Base-by-base conservation (phyloP, 768 basidiomycete genomes). In the Goffeauzyma gilvescens region DNA sequence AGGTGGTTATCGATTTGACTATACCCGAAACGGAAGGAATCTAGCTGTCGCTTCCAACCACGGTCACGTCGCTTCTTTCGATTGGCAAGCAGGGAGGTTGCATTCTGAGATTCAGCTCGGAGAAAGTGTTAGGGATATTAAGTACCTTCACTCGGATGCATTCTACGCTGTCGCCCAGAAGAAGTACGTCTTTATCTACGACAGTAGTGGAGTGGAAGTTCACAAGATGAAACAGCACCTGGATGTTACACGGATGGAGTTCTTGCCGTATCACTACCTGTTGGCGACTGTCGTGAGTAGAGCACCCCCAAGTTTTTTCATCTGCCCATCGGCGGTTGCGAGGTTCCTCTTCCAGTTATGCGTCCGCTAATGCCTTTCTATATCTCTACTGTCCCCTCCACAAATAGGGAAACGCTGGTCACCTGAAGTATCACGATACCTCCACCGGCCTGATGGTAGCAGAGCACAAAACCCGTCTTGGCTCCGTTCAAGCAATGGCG, bases 141-240 rank as follows among this genome's bases (percentile, higher is more conserved):
- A 82, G 79, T 83, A 62, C 44, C 66, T 98, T 6, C 89, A 95
- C 57, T 83, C 90, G 50, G 83, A 93, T 39, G 79, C 81, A 0
- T 82, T 79, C 63, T 86, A 80, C 55, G 90, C 90, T 2, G 87
- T 93, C 7, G 90, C 90, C 0, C 90, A 98, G 65, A 82, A 84
- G 64, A 81, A 86, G 69, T 83, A 90, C 58, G 82, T 81, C 14
- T 98, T 82, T 64, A 85, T 98, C 33, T 96, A 98, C 50, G 93
- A 96, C 64, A 73, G 78, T 24, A 75, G 85, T 51, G 90, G 93
- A 17, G 79, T 93, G 12, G 93, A 96, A 59, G 64, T 98, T 4
- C 93, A 96, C 43, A 64, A 64, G 42, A 46, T 65, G 42, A 65
- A 65, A 49, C 59, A 61, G 36, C 64, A 65, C 48, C 73, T 93